phyloP scores from a whole-genome alignment of 2,329 filamentous ascomycete genomes.

The Aureobasidium sp. region DNA sequence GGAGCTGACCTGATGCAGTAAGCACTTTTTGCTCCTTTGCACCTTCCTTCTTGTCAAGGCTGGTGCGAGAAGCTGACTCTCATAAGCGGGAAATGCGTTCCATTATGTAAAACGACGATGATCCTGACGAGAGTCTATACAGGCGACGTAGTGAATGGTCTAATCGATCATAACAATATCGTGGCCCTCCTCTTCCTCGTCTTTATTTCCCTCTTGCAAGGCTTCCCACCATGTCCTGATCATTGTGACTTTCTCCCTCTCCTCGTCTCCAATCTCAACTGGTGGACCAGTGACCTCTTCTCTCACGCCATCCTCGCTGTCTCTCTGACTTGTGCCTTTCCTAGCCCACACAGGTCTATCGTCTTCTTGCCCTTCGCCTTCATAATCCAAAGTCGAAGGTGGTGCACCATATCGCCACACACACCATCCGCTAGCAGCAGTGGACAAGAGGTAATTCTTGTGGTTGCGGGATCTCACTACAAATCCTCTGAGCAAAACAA shows the following conservation, averaged over 20 bases:
- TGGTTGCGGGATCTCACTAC: constrained; percentile 35
- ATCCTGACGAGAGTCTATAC: neutral
- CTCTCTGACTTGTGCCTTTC: constrained; percentile 4
- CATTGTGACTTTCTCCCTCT: constrained; percentile 35
- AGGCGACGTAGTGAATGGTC: neutral
- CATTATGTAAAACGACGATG: neutral
- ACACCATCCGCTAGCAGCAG: constrained; percentile 40
- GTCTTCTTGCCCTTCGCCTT: constrained; percentile 18
- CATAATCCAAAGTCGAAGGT: constrained; percentile 20
- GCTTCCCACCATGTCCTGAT: constrained; percentile 35
- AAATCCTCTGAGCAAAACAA: constrained; percentile 39
- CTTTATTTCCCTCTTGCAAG: neutral
- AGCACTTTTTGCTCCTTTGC: neutral
- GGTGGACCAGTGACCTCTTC: constrained; percentile 41
- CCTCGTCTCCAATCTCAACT: constrained; percentile 40
- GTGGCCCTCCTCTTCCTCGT: neutral
- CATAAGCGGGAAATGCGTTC: neutral
- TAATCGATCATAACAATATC: constrained; percentile 1
- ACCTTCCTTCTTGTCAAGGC: neutral
- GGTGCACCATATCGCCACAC: constrained; percentile 34
- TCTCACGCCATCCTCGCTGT: constrained; percentile 21
- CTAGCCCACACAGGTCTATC: constrained; percentile 24
- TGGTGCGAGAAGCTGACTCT: neutral
- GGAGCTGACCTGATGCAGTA: neutral
- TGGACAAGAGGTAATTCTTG: constrained; percentile 32